Evolutionary conservation across 805 yeast species (phyloP).

Genomic region (Candida ficus): DNA sequence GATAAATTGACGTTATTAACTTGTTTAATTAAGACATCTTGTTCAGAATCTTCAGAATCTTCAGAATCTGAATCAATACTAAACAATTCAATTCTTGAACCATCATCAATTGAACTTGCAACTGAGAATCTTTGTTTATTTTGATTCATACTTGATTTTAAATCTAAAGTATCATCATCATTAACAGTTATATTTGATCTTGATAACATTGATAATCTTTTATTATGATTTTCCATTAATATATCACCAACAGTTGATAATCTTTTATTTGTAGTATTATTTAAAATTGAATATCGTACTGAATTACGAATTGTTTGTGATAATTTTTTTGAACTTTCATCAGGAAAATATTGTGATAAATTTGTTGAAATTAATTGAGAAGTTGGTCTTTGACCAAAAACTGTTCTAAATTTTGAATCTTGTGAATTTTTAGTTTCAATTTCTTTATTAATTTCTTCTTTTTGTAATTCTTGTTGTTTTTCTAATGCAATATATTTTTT

Average conservation of each 20-base stretch:
- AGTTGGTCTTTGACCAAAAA: slow-evolving; percentile 90
- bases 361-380: slow-evolving; percentile 87
- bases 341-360: slow-evolving; percentile 88
- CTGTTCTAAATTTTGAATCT: slow-evolving; percentile 28
- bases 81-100: slow-evolving; percentile 26
- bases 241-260: slow-evolving; percentile 61
- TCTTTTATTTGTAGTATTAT: slow-evolving; percentile 17
- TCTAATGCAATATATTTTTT: slow-evolving; percentile 28
- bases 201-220: slow-evolving; percentile 28
- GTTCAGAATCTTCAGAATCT: slow-evolving; percentile 6
- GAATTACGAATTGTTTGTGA: slow-evolving; percentile 81
- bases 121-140: slow-evolving; percentile 23
- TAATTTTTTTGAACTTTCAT: slow-evolving; percentile 62
- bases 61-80: slow-evolving; percentile 21
- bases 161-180: slow-evolving; percentile 22
- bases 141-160: slow-evolving; percentile 28
- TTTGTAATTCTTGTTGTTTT: not conserved
- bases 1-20: slow-evolving; percentile 12
- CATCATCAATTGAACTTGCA: slow-evolving; percentile 19
- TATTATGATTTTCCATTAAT: slow-evolving; percentile 47
- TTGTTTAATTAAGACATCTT: slow-evolving; percentile 1
- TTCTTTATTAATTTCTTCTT: slow-evolving; percentile 3
- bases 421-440: slow-evolving; percentile 13
- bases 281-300: slow-evolving; percentile 61
- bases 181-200: slow-evolving; percentile 12